These are phyloP conservation scores for Alternaria arborescens DNA, from an alignment of 2,329 filamentous ascomycete species.

Conservation along the genomic window DNA sequence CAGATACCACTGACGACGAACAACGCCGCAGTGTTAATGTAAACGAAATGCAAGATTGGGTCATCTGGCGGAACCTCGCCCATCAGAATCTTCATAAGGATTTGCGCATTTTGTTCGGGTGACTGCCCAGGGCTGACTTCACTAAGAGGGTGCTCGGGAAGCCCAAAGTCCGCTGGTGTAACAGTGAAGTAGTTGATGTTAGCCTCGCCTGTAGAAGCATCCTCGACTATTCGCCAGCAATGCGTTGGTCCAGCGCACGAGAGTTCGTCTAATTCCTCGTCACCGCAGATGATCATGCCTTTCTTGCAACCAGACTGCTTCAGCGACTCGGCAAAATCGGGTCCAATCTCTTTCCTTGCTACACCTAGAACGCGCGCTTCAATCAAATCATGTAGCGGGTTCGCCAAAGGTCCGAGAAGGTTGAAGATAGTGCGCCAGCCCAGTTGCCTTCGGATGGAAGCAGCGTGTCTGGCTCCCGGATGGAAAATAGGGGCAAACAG, in stretches of 20 bases:
- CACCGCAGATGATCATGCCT: slow-evolving; percentile 89
- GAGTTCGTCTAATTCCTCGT: slow-evolving; percentile 94
- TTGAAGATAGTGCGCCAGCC: slow-evolving; percentile 99
- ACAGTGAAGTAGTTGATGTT: slow-evolving; percentile 80
- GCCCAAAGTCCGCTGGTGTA: slow-evolving; percentile 85
- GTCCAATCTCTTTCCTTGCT: slow-evolving; percentile 84
- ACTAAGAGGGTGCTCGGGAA: slow-evolving; percentile 75
- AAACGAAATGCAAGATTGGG: slow-evolving; percentile 89
- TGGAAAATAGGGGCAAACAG: slow-evolving; percentile 97
- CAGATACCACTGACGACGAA: slow-evolving; percentile 87
- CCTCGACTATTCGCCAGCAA: slow-evolving; percentile 80
- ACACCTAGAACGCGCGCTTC: slow-evolving; percentile 96
- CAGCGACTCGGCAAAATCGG: slow-evolving; percentile 87
- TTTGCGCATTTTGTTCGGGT: slow-evolving; percentile 85
- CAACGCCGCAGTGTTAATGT: slow-evolving; percentile 91
- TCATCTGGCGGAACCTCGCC: slow-evolving; percentile 78
- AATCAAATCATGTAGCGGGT: slow-evolving; percentile 79
- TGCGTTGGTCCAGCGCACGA: slow-evolving; percentile 88
- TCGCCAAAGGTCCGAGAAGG: slow-evolving; percentile 88
- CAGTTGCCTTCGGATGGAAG: slow-evolving; percentile 83
- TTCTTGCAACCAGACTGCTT: slow-evolving; percentile 79
- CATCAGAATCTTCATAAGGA: slow-evolving; percentile 78
- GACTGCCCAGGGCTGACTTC: slow-evolving; percentile 86
- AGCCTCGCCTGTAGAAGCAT: slow-evolving; percentile 55
- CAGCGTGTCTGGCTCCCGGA: slow-evolving; percentile 90